These are phyloP conservation scores for Coemansia sp. DNA, from an alignment of 192 early-diverging fungal genomes.

Conservation along the genomic window DNA sequence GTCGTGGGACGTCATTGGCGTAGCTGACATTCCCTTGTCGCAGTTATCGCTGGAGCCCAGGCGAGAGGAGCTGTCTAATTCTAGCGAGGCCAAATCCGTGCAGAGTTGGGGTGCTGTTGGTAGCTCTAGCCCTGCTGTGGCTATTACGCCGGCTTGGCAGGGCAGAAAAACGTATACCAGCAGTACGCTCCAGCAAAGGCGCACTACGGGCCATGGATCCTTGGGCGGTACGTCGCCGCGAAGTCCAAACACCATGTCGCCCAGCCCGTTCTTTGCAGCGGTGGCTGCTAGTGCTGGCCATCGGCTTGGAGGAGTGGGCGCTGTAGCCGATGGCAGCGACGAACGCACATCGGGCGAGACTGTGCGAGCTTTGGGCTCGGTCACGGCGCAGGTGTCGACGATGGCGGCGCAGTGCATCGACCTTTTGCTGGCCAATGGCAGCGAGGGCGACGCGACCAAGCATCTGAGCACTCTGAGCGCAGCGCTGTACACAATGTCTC, in stretches of 20 bases:
- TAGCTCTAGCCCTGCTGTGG: background rate
- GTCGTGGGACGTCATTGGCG: constrained; percentile 31
- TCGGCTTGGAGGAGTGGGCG: background rate
- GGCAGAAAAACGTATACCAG: constrained; percentile 33
- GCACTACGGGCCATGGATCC: constrained; percentile 2
- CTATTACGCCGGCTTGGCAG: background rate
- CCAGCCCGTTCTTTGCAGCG: constrained; percentile 14
- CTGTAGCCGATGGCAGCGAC: background rate
- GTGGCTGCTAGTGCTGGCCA: background rate
- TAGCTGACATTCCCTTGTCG: background rate
- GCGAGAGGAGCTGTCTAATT: background rate
- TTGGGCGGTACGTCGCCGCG: constrained; percentile 13
- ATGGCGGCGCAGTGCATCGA: constrained; percentile 47
- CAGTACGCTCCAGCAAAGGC: constrained; percentile 29
- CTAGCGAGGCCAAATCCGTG: background rate
- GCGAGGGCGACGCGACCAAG: background rate
- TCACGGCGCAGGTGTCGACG: constrained; percentile 34
- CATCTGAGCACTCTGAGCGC: constrained; percentile 10
- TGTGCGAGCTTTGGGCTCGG: constrained; percentile 20
- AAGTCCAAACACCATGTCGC: constrained; percentile 7
- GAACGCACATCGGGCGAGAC: constrained; percentile 20
- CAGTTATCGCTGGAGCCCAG: background rate
- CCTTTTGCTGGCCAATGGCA: background rate
- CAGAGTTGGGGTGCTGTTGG: background rate
- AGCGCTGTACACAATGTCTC: constrained; percentile 25